These are phyloP conservation scores for Hordeum vulgare DNA, from an alignment of 176 grass and related monocot species.

Conservation along the genomic window MorexV3_pseudomolecules_assembly NC_058522.1:135431949-135432448, in stretches of 20 bases:
- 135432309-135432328: neutral
- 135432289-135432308: neutral
- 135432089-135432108: neutral
- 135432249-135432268: neutral
- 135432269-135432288: neutral
- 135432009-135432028: neutral
- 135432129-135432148: neutral
- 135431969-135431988: constrained; percentile 14
- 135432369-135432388: neutral
- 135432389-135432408: neutral
- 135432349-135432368: neutral
- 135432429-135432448: neutral
- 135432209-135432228: neutral
- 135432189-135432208: neutral
- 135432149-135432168: neutral
- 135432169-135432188: neutral
- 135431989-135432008: constrained; percentile 1
- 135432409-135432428: neutral
- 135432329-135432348: neutral
- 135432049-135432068: neutral
- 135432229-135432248: neutral
- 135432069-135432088: neutral
- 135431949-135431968: constrained; percentile 95
- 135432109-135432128: neutral
- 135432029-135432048: neutral